A percentile compares a stretch with the other conserved stretches of the same genome.
Conservation (phyloP, 2,329 filamentous ascomycete species). For the Chaetomium sp. region DNA sequence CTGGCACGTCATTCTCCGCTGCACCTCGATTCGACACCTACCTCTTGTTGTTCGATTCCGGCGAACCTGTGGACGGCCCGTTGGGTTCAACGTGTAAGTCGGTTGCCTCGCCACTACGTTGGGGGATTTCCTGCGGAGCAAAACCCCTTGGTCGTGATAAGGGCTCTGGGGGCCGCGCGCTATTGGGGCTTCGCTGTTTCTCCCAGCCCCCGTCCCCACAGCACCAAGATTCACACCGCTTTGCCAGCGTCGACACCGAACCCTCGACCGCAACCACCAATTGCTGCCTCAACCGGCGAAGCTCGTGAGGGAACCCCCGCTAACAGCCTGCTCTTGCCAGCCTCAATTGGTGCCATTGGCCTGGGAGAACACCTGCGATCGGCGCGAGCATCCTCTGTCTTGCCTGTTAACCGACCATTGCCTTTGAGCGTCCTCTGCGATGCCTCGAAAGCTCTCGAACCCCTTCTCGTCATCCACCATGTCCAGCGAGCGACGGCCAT, state of each 20-base stretch:
- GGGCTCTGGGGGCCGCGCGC: not conserved
- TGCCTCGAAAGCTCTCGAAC: constrained; percentile 55
- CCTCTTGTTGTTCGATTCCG: too few relatives aligned
- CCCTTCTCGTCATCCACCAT: constrained; percentile 48
- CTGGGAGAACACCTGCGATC: constrained; percentile 5
- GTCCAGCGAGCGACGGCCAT: constrained; percentile 50
- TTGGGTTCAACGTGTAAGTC: not conserved
- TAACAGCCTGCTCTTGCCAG: constrained; percentile 9
- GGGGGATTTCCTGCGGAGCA: not conserved
- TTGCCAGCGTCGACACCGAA: not conserved
- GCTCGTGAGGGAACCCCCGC: not conserved
- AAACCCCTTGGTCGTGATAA: not conserved
- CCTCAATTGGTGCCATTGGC: constrained; percentile 14
- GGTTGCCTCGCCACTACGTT: too few relatives aligned
- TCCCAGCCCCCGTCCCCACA: not conserved
- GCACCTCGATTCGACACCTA: not conserved
- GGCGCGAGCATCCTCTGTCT: not conserved
- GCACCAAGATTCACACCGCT: not conserved
- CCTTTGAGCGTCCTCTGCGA: constrained; percentile 28
- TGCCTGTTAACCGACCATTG: not conserved
- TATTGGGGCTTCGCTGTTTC: not conserved
- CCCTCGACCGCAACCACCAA: not conserved
- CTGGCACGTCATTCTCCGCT: not conserved
- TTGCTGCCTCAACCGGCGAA: not conserved
- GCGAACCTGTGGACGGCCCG: too few relatives aligned